Evolutionary conservation across 1,139 yeast genomes (phyloP).

Genomic region (Candida dubliniensis): DNA sequence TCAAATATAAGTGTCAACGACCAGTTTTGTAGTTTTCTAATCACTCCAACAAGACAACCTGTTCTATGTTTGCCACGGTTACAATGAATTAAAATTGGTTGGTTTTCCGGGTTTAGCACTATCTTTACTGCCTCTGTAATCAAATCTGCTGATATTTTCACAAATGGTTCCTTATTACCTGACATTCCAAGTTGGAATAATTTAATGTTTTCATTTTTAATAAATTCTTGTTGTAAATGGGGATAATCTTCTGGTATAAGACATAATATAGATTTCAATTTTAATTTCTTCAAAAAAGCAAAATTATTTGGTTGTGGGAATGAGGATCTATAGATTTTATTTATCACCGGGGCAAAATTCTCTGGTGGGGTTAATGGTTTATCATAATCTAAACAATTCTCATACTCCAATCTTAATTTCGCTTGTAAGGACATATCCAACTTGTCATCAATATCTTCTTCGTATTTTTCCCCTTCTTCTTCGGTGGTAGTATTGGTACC

Average conservation of each 20-base stretch:
- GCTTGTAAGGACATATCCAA: conserved; percentile 30
- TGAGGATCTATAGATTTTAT: conserved; percentile 79
- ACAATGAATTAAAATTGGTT: conserved; percentile 90
- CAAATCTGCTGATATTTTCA: conserved; percentile 72
- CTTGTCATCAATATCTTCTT: conserved; percentile 48
- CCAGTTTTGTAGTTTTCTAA: conserved; percentile 88
- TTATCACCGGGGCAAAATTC: conserved; percentile 83
- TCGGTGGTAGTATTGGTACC: conserved; percentile 25
- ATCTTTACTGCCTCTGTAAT: conserved; percentile 81
- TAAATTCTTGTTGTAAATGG: conserved; percentile 63
- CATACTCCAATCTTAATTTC: conserved; percentile 22
- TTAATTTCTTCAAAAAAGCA: conserved; percentile 58
- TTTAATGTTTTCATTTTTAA: conserved; percentile 58
- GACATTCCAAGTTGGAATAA: conserved; percentile 89
- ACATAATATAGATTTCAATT: conserved; percentile 74
- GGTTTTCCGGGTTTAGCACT: conserved; percentile 79
- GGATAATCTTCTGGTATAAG: conserved; percentile 93
- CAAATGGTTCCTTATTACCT: conserved; percentile 95
- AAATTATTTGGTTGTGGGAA: conserved; percentile 88
- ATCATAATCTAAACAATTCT: conserved; percentile 8
- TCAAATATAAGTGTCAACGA: conserved; percentile 90
- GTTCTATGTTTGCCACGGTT: conserved; percentile 96
- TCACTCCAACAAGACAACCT: conserved; percentile 92
- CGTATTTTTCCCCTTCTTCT: conserved; percentile 26
- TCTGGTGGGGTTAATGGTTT: conserved; percentile 70